phyloP scores from a whole-genome alignment of 331 rosid genomes.

The Spiraea crenata region DNA sequence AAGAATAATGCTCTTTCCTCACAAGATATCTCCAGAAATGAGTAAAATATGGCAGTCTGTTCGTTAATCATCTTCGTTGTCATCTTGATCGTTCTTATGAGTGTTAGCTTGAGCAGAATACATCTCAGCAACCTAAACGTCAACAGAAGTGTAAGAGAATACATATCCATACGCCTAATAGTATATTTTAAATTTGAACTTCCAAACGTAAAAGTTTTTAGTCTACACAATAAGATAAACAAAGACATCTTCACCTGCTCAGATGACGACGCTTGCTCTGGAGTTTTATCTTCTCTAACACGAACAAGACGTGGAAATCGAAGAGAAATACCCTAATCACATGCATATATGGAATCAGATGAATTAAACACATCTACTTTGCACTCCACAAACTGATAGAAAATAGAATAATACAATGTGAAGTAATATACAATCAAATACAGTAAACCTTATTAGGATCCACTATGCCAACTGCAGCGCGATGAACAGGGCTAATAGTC shows the following conservation, averaged over 20 bases:
- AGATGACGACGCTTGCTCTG: slow-evolving; percentile 80
- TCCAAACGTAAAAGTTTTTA: background rate
- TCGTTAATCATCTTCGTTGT: slow-evolving; percentile 61
- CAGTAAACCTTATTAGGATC: slow-evolving; percentile 64
- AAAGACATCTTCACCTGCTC: slow-evolving; percentile 54
- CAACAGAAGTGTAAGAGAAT: background rate
- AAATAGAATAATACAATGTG: background rate
- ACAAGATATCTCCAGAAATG: slow-evolving; percentile 9
- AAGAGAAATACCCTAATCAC: slow-evolving; percentile 77
- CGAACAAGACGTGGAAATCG: slow-evolving; percentile 83
- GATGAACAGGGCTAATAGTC: slow-evolving; percentile 94
- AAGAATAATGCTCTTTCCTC: slow-evolving; percentile 11
- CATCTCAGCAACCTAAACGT: slow-evolving; percentile 83
- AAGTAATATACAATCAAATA: slow-evolving; percentile 2
- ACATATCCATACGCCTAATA: background rate
- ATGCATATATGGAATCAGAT: slow-evolving; percentile 13
- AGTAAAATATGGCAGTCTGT: background rate
- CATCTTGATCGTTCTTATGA: slow-evolving; percentile 51
- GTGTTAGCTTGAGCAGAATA: slow-evolving; percentile 70
- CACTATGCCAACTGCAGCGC: slow-evolving; percentile 82
- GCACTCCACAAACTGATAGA: slow-evolving; percentile 4
- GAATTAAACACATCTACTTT: slow-evolving; percentile 6
- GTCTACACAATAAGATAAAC: background rate
- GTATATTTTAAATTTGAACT: background rate
- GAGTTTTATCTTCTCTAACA: slow-evolving; percentile 76